A percentile compares a stretch with the other conserved stretches of the same genome.
Evolutionary conservation across 169 alveolate genomes (phyloP).

Genomic region (Plasmodium malariae): DNA sequence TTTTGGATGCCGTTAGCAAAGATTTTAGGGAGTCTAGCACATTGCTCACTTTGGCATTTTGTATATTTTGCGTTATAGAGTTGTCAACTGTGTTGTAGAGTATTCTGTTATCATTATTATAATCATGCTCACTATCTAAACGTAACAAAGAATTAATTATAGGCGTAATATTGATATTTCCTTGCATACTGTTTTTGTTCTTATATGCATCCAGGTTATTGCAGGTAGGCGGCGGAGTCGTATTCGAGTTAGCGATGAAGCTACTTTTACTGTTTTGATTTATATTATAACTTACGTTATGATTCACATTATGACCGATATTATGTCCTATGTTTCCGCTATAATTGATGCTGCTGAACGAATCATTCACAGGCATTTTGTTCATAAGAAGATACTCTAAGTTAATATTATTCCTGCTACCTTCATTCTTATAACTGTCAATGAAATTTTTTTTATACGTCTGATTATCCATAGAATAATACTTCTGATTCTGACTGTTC

Average conservation of each 20-base stretch:
- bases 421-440: slow-evolving; percentile 5
- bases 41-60: slow-evolving; percentile 65
- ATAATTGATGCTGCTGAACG: neutral
- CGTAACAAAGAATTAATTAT: slow-evolving; percentile 54
- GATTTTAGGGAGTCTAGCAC: slow-evolving; percentile 70
- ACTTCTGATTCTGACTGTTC: neutral
- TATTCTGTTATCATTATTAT: slow-evolving; percentile 10
- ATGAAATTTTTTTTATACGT: slow-evolving; percentile 10
- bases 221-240: neutral
- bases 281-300: neutral
- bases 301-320: neutral
- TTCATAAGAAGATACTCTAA: slow-evolving; percentile 13
- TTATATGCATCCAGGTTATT: neutral
- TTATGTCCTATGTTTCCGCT: neutral
- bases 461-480: slow-evolving; percentile 20
- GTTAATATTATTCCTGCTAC: neutral
- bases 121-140: slow-evolving; percentile 31
- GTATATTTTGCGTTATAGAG: slow-evolving; percentile 41
- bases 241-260: no score
- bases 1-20: slow-evolving; percentile 49
- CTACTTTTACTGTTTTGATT: neutral
- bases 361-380: neutral
- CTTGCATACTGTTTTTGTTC: slow-evolving; percentile 6
- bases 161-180: slow-evolving; percentile 62
- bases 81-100: neutral